Evolutionary conservation across 176 grass and related monocot species (phyloP).

Genomic region (Carex kokanica): DNA sequence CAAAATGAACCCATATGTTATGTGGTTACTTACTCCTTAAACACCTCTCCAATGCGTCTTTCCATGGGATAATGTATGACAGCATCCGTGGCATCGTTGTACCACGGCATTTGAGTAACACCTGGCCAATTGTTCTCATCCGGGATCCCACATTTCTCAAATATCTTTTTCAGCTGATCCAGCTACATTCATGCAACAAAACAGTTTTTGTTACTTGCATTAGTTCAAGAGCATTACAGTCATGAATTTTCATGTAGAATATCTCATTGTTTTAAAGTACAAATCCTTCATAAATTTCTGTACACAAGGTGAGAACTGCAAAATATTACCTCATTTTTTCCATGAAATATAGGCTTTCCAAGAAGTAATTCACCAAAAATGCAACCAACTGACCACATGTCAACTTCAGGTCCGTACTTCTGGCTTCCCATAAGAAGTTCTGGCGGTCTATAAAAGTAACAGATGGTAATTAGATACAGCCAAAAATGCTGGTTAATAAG

Average conservation of each 20-base stretch:
- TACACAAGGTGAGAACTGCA: not conserved
- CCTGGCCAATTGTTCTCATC: constrained; percentile 81
- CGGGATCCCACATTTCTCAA: constrained; percentile 89
- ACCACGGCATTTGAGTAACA: constrained; percentile 88
- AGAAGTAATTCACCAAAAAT: constrained; percentile 90
- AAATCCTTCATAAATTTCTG: not conserved
- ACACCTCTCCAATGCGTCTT: constrained; percentile 71
- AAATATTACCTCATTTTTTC: constrained; percentile 82
- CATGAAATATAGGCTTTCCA: constrained; percentile 81
- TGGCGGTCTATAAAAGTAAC: constrained; percentile 66
- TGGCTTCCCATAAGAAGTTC: constrained; percentile 79
- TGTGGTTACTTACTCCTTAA: constrained; percentile 74
- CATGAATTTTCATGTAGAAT: not conserved
- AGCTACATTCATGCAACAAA: constrained; percentile 35
- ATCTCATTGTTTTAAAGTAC: not conserved
- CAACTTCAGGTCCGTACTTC: constrained; percentile 79
- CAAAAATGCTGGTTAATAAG: not conserved
- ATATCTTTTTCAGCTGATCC: constrained; percentile 82
- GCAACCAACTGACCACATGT: constrained; percentile 99
- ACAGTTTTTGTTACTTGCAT: not conserved
- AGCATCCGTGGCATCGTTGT: constrained; percentile 28
- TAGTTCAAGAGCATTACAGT: not conserved
- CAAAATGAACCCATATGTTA: constrained; percentile 23
- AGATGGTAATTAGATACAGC: constrained; percentile 11
- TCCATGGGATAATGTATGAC: constrained; percentile 24